Evolutionary conservation across 129 eudicot genomes (phyloP).

Genomic region (Saussurea involucrata): DNA sequence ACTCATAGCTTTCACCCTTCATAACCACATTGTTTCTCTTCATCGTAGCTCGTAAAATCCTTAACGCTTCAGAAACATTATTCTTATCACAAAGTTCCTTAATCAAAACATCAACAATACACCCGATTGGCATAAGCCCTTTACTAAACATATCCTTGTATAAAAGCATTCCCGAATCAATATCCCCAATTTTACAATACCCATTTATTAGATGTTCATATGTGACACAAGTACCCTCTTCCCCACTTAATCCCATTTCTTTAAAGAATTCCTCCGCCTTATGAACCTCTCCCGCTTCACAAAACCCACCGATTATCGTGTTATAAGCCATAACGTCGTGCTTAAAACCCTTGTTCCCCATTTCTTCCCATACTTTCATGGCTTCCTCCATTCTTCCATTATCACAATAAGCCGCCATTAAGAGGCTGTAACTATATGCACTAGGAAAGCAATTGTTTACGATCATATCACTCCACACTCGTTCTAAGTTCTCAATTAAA

Average conservation of each 20-base stretch:
- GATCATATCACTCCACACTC: slow-evolving; percentile 72
- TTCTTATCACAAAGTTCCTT: slow-evolving; percentile 47
- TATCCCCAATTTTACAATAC: slow-evolving; percentile 60
- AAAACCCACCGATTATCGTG: slow-evolving; percentile 61
- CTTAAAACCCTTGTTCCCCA: slow-evolving; percentile 34
- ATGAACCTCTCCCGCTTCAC: slow-evolving; percentile 43
- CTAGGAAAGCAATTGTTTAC: slow-evolving; percentile 42
- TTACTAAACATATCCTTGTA: slow-evolving; percentile 58
- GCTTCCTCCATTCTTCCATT: slow-evolving; percentile 51
- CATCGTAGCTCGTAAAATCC: slow-evolving; percentile 31
- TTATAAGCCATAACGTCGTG: slow-evolving; percentile 54
- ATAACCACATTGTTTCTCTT: slow-evolving; percentile 35
- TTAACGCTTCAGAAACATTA: slow-evolving; percentile 45
- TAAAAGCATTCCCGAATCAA: slow-evolving; percentile 53
- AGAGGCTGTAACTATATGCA: slow-evolving; percentile 55
- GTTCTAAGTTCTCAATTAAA: slow-evolving; percentile 50
- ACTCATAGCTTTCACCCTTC: slow-evolving; percentile 46
- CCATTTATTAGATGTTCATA: slow-evolving; percentile 73
- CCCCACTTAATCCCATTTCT: slow-evolving; percentile 45
- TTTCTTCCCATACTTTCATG: slow-evolving; percentile 43
- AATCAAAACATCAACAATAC: slow-evolving; percentile 49
- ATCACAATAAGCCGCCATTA: slow-evolving; percentile 77
- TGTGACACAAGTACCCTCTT: slow-evolving; percentile 52
- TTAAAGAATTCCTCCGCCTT: slow-evolving; percentile 54
- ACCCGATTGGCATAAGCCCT: slow-evolving; percentile 45